A percentile compares a stretch with the other conserved stretches of the same genome.
Evolutionary conservation across 2,329 filamentous ascomycete genomes (phyloP).

Genomic region (Microdochium bolleyi): DNA sequence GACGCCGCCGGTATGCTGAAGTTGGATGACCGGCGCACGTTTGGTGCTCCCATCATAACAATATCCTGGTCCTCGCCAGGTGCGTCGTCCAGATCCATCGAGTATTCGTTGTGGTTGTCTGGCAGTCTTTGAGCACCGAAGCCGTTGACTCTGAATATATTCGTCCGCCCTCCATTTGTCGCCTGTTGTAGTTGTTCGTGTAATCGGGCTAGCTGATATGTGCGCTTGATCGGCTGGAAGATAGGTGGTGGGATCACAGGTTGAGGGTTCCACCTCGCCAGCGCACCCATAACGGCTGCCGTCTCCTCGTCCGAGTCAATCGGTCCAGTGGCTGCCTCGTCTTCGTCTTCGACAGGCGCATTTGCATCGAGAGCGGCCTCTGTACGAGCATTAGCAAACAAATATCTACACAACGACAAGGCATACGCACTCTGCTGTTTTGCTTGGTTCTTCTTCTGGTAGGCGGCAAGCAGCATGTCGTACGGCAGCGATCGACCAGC

Average conservation of each 20-base stretch:
- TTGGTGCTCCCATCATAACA: conserved; percentile 26
- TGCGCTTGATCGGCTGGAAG: conserved; percentile 52
- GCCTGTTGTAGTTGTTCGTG: conserved; percentile 59
- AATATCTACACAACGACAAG: neutral
- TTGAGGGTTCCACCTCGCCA: conserved; percentile 67
- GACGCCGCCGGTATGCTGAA: conserved; percentile 35
- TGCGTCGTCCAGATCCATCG: conserved; percentile 43
- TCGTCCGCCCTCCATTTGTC: conserved; percentile 56
- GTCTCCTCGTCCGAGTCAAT: conserved; percentile 95
- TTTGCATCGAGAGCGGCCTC: conserved; percentile 93
- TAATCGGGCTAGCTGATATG: conserved; percentile 55
- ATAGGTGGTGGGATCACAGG: conserved; percentile 64
- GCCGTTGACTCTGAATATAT: conserved; percentile 55
- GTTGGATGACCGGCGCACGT: conserved; percentile 33
- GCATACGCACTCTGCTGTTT: conserved; percentile 79
- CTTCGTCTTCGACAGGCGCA: conserved; percentile 78
- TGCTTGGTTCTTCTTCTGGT: conserved; percentile 97
- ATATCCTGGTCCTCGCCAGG: conserved; percentile 46
- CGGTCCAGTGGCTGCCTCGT: conserved; percentile 70
- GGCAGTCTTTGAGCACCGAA: conserved; percentile 47
- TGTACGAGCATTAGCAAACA: conserved; percentile 28
- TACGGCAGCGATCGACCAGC: conserved; percentile 83
- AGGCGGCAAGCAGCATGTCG: conserved; percentile 81
- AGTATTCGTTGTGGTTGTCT: conserved; percentile 34
- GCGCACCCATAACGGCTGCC: conserved; percentile 75